A percentile compares a stretch with the other conserved stretches of the same genome.
Evolutionary conservation across 2,329 filamentous ascomycete species (phyloP).

Genomic region (Cercospora sesami): DNA sequence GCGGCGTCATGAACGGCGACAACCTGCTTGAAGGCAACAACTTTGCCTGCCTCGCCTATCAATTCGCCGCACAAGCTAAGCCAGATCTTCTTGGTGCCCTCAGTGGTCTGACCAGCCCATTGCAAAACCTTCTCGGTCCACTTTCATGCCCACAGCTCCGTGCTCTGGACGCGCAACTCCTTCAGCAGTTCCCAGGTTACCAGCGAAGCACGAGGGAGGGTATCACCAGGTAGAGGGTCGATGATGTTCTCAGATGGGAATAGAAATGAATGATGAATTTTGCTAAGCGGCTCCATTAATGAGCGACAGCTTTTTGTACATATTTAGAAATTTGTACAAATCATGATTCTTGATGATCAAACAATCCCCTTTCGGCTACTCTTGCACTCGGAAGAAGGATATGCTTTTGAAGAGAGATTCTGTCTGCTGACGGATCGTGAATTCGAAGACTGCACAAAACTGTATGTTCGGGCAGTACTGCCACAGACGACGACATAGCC

Average conservation of each 20-base stretch:
- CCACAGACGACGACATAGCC: too few relatives aligned
- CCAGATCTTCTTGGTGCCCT: constrained; percentile 25
- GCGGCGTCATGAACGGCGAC: constrained; percentile 45
- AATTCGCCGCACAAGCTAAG: constrained; percentile 39
- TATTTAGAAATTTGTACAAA: not conserved
- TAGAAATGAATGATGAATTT: not conserved
- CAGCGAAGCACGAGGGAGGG: constrained; percentile 8
- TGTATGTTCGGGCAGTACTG: too few relatives aligned
- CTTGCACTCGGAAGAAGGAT: too few relatives aligned
- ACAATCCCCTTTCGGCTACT: too few relatives aligned
- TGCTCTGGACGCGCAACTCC: constrained; percentile 30
- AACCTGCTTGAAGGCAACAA: constrained; percentile 38
- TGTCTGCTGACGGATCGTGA: too few relatives aligned
- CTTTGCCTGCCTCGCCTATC: constrained; percentile 41
- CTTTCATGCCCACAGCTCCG: constrained; percentile 35
- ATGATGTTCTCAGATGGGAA: too few relatives aligned
- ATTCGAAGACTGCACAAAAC: too few relatives aligned
- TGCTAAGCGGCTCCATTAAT: not conserved
- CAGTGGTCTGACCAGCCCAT: constrained; percentile 11
- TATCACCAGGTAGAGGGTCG: not conserved
- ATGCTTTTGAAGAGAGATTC: too few relatives aligned
- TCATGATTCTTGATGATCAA: not conserved
- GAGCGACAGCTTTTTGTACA: not conserved
- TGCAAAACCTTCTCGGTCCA: constrained; percentile 18
- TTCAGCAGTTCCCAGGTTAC: constrained; percentile 36